Evolutionary conservation across 495 filamentous ascomycete species (phyloP).

Genomic region (Hypoxylon lienhwacheense): DNA sequence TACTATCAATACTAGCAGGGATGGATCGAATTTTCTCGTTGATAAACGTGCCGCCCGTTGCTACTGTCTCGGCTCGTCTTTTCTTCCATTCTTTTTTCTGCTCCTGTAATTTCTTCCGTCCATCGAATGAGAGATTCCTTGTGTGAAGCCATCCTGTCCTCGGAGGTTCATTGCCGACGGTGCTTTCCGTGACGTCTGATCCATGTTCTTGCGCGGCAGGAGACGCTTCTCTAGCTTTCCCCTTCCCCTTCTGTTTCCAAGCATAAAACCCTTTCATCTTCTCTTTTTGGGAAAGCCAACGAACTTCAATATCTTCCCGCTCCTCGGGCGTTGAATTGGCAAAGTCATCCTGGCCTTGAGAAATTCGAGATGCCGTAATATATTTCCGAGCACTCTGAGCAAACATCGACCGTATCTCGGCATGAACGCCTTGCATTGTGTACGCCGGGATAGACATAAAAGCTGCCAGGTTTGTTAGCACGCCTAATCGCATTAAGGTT

Average conservation of each 20-base stretch:
- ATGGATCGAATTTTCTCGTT: slow-evolving; percentile 26
- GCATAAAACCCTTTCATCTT: slow-evolving; percentile 53
- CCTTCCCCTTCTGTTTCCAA: slow-evolving; percentile 46
- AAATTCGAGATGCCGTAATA: slow-evolving; percentile 69
- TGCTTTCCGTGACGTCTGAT: slow-evolving; percentile 14
- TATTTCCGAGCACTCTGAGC: slow-evolving; percentile 67
- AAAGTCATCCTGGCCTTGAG: slow-evolving; percentile 70
- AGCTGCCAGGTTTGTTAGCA: slow-evolving; percentile 34
- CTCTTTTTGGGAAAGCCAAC: slow-evolving; percentile 58
- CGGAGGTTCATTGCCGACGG: slow-evolving; percentile 27
- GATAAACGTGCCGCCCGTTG: slow-evolving; percentile 37
- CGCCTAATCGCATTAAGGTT: slow-evolving; percentile 9
- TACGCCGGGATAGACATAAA: slow-evolving; percentile 72
- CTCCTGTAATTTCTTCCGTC: slow-evolving; percentile 54
- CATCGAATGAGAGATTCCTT: slow-evolving; percentile 44
- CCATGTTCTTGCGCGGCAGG: slow-evolving; percentile 17
- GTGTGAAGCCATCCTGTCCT: slow-evolving; percentile 48
- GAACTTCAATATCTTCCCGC: slow-evolving; percentile 56
- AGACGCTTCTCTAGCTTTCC: slow-evolving; percentile 31
- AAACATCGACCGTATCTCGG: slow-evolving; percentile 66
- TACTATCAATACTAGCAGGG: slow-evolving; percentile 10
- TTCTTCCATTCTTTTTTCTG: slow-evolving; percentile 46
- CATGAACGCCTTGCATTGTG: slow-evolving; percentile 73
- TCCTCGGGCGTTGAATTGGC: slow-evolving; percentile 52
- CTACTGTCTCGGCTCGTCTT: slow-evolving; percentile 22